Conservation (phyloP, 352 stramenopile genomes). For the Phytophthora capsici region DNA sequence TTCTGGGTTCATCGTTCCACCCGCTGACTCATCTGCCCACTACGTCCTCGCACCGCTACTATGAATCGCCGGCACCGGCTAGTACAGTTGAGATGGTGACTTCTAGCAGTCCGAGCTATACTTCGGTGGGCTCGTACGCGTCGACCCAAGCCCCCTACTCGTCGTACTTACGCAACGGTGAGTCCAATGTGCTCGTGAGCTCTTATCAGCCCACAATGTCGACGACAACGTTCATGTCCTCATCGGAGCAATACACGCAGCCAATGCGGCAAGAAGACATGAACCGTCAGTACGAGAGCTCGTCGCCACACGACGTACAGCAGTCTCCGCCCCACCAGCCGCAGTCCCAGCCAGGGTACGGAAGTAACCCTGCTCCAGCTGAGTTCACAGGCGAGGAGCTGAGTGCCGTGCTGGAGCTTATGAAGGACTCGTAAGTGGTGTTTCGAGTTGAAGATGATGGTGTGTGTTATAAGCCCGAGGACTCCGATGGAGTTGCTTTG, state of each 20-base stretch:
- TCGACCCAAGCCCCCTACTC: constrained; percentile 35
- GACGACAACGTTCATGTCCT: constrained; percentile 33
- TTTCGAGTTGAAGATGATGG: not conserved
- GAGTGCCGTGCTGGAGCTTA: constrained; percentile 55
- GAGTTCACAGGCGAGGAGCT: constrained; percentile 61
- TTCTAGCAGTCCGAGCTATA: constrained; percentile 26
- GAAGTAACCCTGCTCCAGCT: constrained; percentile 25
- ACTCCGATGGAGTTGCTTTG: constrained; percentile 10
- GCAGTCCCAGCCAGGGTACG: constrained; percentile 41
- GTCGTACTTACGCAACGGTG: constrained; percentile 46
- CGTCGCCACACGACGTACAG: constrained; percentile 37
- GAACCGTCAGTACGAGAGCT: constrained; percentile 42
- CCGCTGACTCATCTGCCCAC: constrained; percentile 32
- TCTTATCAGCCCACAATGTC: constrained; percentile 38
- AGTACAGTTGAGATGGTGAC: constrained; percentile 27
- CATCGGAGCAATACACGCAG: constrained; percentile 41
- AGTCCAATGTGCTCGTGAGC: constrained; percentile 40
- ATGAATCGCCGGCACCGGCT: constrained; percentile 26
- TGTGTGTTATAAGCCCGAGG: constrained; percentile 37
- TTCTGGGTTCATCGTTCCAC: constrained; percentile 51
- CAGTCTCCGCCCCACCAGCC: constrained; percentile 29
- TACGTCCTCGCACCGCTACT: constrained; percentile 43
- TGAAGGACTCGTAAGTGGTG: constrained; percentile 47
- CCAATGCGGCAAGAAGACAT: constrained; percentile 39
- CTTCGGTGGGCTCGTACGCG: constrained; percentile 18